These are phyloP conservation scores for Saccharomycopsis babjevae DNA, from an alignment of 805 yeast species.

Conservation along the genomic window DNA sequence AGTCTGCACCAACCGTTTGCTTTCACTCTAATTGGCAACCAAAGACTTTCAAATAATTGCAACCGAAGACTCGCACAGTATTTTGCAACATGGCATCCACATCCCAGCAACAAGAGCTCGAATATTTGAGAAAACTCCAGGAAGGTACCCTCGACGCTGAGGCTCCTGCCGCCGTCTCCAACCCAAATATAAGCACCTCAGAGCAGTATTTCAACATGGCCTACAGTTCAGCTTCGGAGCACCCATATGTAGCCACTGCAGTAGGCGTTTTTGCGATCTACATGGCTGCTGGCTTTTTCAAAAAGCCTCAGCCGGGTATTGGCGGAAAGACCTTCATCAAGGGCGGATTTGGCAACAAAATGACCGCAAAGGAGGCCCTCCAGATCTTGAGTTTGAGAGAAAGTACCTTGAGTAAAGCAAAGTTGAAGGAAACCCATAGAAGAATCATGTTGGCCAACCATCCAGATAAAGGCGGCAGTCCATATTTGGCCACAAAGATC, in stretches of 20 bases:
- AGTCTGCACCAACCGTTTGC: no score
- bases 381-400: constrained; percentile 72
- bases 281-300: constrained; percentile 56
- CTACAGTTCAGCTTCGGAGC: constrained; percentile 52
- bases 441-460: constrained; percentile 80
- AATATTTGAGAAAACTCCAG: constrained; percentile 7
- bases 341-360: constrained; percentile 89
- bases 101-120: constrained; percentile 15
- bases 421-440: constrained; percentile 71
- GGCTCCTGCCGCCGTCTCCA: neutral
- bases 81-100: constrained; percentile 3
- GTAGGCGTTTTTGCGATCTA: constrained; percentile 61
- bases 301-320: constrained; percentile 55
- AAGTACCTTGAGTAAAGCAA: constrained; percentile 48
- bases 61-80: no score
- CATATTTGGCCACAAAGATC: constrained; percentile 79
- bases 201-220: constrained; percentile 61
- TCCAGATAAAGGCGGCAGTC: constrained; percentile 92
- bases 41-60: no score
- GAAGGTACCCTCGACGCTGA: constrained; percentile 1
- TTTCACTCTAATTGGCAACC: no score
- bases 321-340: constrained; percentile 59
- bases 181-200: constrained; percentile 28
- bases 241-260: constrained; percentile 63
- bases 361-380: constrained; percentile 82